These are phyloP conservation scores for Nemania sp. DNA, from an alignment of 2,329 filamentous ascomycete genomes.

Conservation along the genomic window DNA sequence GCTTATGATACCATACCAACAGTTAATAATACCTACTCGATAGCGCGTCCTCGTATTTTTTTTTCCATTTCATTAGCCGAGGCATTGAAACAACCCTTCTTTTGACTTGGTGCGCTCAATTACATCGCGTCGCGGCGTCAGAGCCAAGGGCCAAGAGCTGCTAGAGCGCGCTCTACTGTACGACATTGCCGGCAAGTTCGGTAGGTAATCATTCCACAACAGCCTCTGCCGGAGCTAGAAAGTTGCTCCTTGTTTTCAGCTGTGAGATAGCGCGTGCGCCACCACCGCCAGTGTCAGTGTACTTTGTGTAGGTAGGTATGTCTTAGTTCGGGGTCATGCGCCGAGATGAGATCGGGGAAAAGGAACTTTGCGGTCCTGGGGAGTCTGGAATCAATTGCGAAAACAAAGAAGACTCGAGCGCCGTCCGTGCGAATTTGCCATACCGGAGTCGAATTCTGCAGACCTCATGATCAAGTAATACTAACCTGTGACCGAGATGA, in stretches of 20 bases:
- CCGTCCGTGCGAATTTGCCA: background rate
- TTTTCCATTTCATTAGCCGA: too few relatives aligned
- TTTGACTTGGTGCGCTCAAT: background rate
- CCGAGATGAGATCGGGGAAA: background rate
- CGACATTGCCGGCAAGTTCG: background rate
- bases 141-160: constrained; percentile 10
- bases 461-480: background rate
- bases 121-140: background rate
- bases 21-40: constrained; percentile 15
- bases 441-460: background rate
- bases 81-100: too few relatives aligned
- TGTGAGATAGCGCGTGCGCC: too few relatives aligned
- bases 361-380: too few relatives aligned
- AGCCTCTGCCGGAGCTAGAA: background rate
- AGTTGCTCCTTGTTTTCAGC: too few relatives aligned
- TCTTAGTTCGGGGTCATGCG: background rate
- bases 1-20: constrained; percentile 20
- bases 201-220: too few relatives aligned
- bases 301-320: too few relatives aligned
- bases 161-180: background rate
- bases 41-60: too few relatives aligned
- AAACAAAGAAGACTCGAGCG: background rate
- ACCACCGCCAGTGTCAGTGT: too few relatives aligned
- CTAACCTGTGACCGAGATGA: too few relatives aligned
- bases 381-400: too few relatives aligned